Conservation (phyloP, 345 rosid genomes). For the Streptanthus diversifolius region DNA sequence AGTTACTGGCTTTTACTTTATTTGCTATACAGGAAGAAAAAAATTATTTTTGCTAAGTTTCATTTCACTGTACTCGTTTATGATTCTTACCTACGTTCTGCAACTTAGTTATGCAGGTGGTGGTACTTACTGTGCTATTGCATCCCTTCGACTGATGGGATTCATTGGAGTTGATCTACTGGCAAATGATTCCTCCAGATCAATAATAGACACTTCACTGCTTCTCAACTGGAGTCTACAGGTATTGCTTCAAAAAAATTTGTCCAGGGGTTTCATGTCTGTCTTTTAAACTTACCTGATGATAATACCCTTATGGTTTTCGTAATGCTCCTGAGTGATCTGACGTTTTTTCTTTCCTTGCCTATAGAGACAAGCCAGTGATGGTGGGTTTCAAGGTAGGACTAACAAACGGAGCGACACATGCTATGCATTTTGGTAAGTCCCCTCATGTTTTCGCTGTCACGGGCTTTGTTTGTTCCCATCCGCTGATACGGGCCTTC, state of each 20-base stretch:
- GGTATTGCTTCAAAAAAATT: slow-evolving; percentile 33
- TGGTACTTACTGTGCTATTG: slow-evolving; percentile 89
- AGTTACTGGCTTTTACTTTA: not conserved
- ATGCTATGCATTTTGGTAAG: slow-evolving; percentile 95
- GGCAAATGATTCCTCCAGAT: slow-evolving; percentile 39
- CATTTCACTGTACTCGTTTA: not conserved
- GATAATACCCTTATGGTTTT: too few species aligned
- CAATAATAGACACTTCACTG: slow-evolving; percentile 44
- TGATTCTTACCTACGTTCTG: slow-evolving; percentile 38
- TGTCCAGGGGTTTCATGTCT: not conserved
- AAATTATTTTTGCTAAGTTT: not conserved
- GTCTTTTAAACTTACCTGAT: too few species aligned
- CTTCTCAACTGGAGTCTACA: slow-evolving; percentile 76
- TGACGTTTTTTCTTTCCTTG: not conserved
- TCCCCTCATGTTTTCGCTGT: not conserved
- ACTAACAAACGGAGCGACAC: slow-evolving; percentile 84
- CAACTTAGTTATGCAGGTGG: slow-evolving; percentile 79
- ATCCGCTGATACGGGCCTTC: not conserved
- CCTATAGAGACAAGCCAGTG: slow-evolving; percentile 70
- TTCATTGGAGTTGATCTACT: slow-evolving; percentile 62
- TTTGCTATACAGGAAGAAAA: not conserved
- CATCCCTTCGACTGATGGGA: slow-evolving; percentile 83
- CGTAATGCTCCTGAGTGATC: not conserved
- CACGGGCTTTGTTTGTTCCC: not conserved
- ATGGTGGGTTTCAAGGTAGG: slow-evolving; percentile 96